Evolutionary conservation across 2,329 filamentous ascomycete species (phyloP).

Genomic region (Cordyceps militaris): DNA sequence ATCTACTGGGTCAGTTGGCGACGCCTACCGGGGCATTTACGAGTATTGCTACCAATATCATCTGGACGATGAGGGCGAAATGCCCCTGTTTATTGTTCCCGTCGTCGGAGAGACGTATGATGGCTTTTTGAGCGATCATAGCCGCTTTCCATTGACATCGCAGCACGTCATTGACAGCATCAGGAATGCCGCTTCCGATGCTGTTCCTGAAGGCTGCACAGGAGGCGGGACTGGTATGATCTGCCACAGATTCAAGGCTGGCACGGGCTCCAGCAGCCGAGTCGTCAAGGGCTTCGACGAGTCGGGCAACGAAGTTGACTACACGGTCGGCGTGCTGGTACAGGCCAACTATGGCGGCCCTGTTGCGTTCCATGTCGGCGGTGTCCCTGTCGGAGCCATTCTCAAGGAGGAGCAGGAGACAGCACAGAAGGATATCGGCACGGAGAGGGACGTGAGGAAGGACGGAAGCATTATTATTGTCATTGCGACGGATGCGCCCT

Average conservation of each 20-base stretch:
- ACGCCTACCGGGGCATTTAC: constrained; percentile 51
- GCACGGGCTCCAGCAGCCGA: constrained; percentile 56
- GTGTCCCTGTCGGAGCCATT: constrained; percentile 54
- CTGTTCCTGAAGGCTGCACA: constrained; percentile 53
- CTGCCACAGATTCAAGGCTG: constrained; percentile 59
- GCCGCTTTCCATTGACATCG: constrained; percentile 46
- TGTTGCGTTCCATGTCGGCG: constrained; percentile 49
- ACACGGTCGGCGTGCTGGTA: constrained; percentile 54
- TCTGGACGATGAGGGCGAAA: constrained; percentile 32
- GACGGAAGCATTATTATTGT: constrained; percentile 31
- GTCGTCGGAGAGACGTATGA: constrained; percentile 59
- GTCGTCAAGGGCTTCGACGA: constrained; percentile 40
- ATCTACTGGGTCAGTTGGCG: constrained; percentile 50
- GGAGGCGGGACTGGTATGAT: constrained; percentile 65
- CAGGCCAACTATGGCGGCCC: constrained; percentile 59
- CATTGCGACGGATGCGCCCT: constrained; percentile 26
- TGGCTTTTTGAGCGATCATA: constrained; percentile 52
- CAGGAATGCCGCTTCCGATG: constrained; percentile 39
- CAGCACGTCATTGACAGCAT: constrained; percentile 49
- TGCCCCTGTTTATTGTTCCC: constrained; percentile 49
- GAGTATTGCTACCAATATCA: constrained; percentile 45
- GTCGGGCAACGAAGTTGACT: constrained; percentile 31
- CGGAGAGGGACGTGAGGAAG: constrained; percentile 23
- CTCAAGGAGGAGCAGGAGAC: constrained; percentile 35
- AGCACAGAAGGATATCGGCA: constrained; percentile 14